Conservation (phyloP, 495 filamentous ascomycete species). For the Hyaloscypha bicolor region DNA sequence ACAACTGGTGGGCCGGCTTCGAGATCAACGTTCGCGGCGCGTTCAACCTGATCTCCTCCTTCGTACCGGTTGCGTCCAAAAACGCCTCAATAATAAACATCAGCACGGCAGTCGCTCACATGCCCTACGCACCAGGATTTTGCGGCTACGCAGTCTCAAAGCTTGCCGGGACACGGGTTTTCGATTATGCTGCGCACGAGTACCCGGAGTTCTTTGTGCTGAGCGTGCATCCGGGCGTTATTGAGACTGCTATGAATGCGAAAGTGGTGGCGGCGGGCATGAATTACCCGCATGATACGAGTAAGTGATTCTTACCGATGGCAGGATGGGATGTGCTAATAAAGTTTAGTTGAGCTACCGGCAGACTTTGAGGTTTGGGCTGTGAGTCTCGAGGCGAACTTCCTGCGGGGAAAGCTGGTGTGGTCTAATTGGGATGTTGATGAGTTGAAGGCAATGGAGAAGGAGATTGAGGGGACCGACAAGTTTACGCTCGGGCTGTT, state of each 20-base stretch:
- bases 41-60: constrained; percentile 35
- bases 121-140: constrained; percentile 35
- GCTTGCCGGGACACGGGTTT: constrained; percentile 40
- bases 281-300: constrained; percentile 6
- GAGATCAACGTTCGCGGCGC: constrained; percentile 42
- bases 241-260: constrained; percentile 39
- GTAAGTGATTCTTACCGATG: constrained; percentile 4
- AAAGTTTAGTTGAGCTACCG: constrained; percentile 41
- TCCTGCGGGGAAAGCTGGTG: constrained; percentile 52
- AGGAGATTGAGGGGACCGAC: constrained; percentile 27
- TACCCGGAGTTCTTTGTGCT: constrained; percentile 31
- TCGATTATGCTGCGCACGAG: constrained; percentile 44
- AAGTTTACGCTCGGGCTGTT: constrained; percentile 14
- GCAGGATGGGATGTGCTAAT: background rate
- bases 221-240: constrained; percentile 43
- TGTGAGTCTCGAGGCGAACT: constrained; percentile 49
- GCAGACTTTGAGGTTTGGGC: constrained; percentile 54
- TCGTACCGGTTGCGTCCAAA: constrained; percentile 29
- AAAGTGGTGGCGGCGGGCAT: background rate
- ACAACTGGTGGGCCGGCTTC: constrained; percentile 36
- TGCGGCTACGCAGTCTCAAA: constrained; percentile 43
- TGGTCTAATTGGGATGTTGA: constrained; percentile 57
- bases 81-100: constrained; percentile 12
- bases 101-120: background rate
- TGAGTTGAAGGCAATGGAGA: constrained; percentile 42